These are phyloP conservation scores for Coemansia pectinata DNA, from an alignment of 192 early-diverging fungal species.

Conservation along the genomic window DNA sequence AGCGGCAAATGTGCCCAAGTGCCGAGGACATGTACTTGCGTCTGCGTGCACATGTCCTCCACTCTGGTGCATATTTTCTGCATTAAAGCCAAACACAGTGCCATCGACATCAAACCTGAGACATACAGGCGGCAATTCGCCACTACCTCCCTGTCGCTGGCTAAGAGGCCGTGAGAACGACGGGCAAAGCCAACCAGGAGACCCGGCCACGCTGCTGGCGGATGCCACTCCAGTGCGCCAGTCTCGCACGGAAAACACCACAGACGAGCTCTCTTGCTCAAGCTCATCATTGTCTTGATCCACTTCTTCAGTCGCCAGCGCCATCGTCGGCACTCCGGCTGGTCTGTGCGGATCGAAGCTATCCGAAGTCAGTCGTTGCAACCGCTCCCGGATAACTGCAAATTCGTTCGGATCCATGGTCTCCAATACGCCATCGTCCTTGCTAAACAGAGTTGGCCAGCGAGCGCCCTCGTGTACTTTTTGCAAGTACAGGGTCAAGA, in stretches of 20 bases:
- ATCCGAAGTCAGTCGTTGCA: slow-evolving; percentile 65
- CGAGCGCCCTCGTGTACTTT: slow-evolving; percentile 62
- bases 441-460: slow-evolving; percentile 67
- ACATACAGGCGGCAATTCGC: slow-evolving; percentile 57
- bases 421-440: slow-evolving; percentile 64
- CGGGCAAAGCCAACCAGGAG: slow-evolving; percentile 64
- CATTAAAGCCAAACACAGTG: slow-evolving; percentile 58
- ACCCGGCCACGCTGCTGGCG: slow-evolving; percentile 53
- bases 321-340: not conserved
- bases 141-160: not conserved
- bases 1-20: slow-evolving; percentile 65
- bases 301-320: slow-evolving; percentile 16
- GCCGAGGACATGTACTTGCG: slow-evolving; percentile 22
- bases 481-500: slow-evolving; percentile 63
- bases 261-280: slow-evolving; percentile 22
- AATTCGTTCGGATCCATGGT: slow-evolving; percentile 63
- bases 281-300: slow-evolving; percentile 34
- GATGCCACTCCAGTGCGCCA: slow-evolving; percentile 40
- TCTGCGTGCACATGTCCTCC: not conserved
- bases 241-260: slow-evolving; percentile 44
- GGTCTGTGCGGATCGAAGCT: slow-evolving; percentile 12
- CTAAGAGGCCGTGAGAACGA: slow-evolving; percentile 34
- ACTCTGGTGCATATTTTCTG: too few relatives aligned
- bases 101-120: slow-evolving; percentile 72
- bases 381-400: slow-evolving; percentile 57